Percentiles rank a stretch among this genome's conserved stretches.
Evolutionary conservation across 2,329 filamentous ascomycete species (phyloP).

Genomic region (Colletotrichum sp.): DNA sequence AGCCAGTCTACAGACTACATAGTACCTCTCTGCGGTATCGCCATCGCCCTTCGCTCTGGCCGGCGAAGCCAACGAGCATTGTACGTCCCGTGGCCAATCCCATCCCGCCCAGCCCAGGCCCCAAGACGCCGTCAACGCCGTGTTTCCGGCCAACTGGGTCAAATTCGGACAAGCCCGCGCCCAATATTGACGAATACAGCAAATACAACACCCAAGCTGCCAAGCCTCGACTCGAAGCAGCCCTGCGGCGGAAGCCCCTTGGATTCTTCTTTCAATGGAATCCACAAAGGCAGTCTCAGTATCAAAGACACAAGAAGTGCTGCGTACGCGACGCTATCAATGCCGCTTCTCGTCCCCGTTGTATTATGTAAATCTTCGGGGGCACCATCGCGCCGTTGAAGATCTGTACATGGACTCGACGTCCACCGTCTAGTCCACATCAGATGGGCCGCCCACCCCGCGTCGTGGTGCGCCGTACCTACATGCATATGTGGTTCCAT

Average conservation of each 20-base stretch:
- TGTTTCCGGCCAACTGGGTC: conserved; percentile 5
- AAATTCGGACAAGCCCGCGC: not conserved
- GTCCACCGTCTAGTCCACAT: not conserved
- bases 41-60: not conserved
- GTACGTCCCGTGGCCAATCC: not conserved
- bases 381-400: not conserved
- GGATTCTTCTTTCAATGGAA: not conserved
- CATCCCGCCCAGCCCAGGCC: not conserved
- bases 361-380: not conserved
- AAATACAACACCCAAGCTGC: not conserved
- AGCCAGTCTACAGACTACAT: not conserved
- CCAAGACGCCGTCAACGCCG: conserved; percentile 13
- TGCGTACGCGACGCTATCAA: not conserved
- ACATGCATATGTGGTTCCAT: conserved; percentile 4
- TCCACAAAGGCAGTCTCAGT: not conserved
- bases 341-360: not conserved
- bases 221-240: not conserved
- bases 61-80: not conserved
- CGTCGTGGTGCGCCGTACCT: not conserved
- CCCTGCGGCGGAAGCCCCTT: not conserved
- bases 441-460: not conserved
- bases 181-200: not conserved
- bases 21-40: not conserved
- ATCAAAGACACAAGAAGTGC: not conserved
- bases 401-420: not conserved